These are phyloP conservation scores for Pyracantha coccinea DNA, from an alignment of 331 rosid genomes.

Conservation along the genomic window DNA sequence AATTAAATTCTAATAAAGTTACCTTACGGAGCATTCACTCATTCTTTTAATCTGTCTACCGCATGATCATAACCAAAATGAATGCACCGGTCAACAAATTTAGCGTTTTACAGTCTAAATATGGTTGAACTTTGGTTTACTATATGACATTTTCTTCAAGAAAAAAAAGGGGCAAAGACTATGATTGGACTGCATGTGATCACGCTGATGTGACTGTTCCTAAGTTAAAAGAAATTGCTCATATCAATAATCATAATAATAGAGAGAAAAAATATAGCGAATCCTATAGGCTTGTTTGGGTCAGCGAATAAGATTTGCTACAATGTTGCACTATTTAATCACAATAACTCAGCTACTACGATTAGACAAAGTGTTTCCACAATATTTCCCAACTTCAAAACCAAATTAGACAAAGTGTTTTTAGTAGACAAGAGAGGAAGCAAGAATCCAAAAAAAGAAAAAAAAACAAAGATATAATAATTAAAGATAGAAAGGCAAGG, in stretches of 20 bases:
- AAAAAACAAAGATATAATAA: not conserved
- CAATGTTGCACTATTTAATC: not conserved
- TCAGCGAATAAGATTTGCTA: not conserved
- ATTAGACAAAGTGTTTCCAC: too few species aligned
- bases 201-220: not conserved
- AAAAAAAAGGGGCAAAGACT: not conserved
- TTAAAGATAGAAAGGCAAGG: slow-evolving; percentile 5
- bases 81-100: too few species aligned
- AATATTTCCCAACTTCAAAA: not conserved
- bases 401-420: not conserved
- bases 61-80: too few species aligned
- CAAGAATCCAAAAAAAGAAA: not conserved
- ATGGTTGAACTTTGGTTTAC: too few species aligned
- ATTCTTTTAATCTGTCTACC: too few species aligned
- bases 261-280: not conserved
- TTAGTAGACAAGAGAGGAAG: not conserved
- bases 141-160: not conserved
- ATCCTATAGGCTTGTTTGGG: not conserved
- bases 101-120: too few species aligned
- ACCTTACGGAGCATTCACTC: too few species aligned
- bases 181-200: not conserved
- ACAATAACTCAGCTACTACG: not conserved
- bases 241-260: not conserved
- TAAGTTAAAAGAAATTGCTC: not conserved
- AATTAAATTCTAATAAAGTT: too few species aligned